Conservation (phyloP, 179 eudicot genomes). For the Actinidia arguta region DNA sequence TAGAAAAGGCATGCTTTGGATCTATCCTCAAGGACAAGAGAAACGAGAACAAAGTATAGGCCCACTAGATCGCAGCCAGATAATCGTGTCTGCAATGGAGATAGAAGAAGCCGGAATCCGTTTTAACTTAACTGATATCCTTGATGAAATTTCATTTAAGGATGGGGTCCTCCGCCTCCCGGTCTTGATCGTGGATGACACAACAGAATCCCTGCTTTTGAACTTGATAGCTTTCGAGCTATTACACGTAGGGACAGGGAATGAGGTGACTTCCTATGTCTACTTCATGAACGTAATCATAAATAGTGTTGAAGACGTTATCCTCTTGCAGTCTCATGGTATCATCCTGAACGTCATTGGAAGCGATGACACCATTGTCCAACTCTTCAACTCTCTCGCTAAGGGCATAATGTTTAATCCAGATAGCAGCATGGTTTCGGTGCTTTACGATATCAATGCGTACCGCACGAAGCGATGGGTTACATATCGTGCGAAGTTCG, state of each 20-base stretch:
- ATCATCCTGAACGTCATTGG: slow-evolving; percentile 43
- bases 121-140: no score
- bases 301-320: slow-evolving; percentile 37
- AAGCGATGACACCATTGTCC: slow-evolving; percentile 44
- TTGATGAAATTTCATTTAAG: no score
- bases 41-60: no score
- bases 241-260: slow-evolving; percentile 17
- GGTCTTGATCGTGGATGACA: no score
- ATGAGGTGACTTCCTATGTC: slow-evolving; percentile 45
- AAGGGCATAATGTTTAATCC: slow-evolving; percentile 42
- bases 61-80: no score
- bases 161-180: no score
- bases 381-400: slow-evolving; percentile 38
- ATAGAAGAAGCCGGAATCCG: no score
- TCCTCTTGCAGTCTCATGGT: slow-evolving; percentile 28
- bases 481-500: slow-evolving; percentile 42
- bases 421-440: slow-evolving; percentile 23
- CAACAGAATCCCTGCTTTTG: no score
- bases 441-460: slow-evolving; percentile 22
- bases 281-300: slow-evolving; percentile 47
- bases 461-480: slow-evolving; percentile 39
- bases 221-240: no score
- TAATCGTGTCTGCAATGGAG: no score
- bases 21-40: no score
- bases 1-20: no score